Evolutionary conservation across 176 grass and related monocot genomes (phyloP).

Genomic region (Oryza glaberrima): DNA sequence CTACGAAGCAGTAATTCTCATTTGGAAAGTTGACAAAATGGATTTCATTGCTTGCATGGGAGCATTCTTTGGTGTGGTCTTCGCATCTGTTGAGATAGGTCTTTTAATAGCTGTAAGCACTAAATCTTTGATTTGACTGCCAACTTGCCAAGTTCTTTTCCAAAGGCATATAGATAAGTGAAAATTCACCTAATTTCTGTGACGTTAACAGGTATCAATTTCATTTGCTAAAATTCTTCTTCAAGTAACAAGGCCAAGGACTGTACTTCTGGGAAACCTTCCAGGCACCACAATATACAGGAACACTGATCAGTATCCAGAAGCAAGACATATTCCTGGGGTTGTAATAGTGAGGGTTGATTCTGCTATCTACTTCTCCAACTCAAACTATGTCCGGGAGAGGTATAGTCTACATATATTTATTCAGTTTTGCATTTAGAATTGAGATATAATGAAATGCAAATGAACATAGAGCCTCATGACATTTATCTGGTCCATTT

Average conservation of each 20-base stretch:
- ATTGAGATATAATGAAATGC: neutral
- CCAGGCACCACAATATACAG: slow-evolving; percentile 81
- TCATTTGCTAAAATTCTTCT: slow-evolving; percentile 96
- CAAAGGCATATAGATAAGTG: neutral
- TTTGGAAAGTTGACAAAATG: slow-evolving; percentile 97
- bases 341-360: slow-evolving; percentile 80
- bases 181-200: slow-evolving; percentile 13
- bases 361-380: slow-evolving; percentile 96
- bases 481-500: slow-evolving; percentile 24
- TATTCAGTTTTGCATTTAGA: neutral
- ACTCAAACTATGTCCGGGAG: slow-evolving; percentile 93
- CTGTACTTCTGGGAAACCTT: slow-evolving; percentile 84
- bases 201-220: slow-evolving; percentile 67
- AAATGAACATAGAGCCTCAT: slow-evolving; percentile 12
- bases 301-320: slow-evolving; percentile 86
- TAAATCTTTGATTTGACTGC: neutral
- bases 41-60: slow-evolving; percentile 97
- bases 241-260: slow-evolving; percentile 97
- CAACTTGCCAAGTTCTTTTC: neutral
- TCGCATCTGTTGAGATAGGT: slow-evolving; percentile 85
- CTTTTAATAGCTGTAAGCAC: slow-evolving; percentile 88
- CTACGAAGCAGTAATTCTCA: slow-evolving; percentile 81
- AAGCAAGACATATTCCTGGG: slow-evolving; percentile 79
- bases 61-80: slow-evolving; percentile 89
- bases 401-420: slow-evolving; percentile 47